Conservation (phyloP, 2,329 filamentous ascomycete genomes). For the Lachnellula subtilissima region DNA sequence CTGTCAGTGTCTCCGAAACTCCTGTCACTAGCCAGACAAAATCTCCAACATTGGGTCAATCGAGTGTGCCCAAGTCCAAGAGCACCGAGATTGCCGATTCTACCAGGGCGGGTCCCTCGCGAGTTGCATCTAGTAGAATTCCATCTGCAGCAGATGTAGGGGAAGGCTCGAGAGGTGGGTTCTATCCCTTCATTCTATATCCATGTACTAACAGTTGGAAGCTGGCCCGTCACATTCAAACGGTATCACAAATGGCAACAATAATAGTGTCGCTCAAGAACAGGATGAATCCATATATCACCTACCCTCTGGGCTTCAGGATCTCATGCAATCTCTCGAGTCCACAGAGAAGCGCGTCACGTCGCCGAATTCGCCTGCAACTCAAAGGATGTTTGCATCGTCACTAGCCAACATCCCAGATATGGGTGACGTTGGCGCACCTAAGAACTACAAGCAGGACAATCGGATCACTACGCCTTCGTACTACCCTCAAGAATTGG, state of each 20-base stretch:
- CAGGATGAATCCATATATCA: slow-evolving; percentile 85
- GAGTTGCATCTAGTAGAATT: slow-evolving; percentile 23
- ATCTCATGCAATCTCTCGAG: slow-evolving; percentile 88
- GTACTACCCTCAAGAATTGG: slow-evolving; percentile 89
- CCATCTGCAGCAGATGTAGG: slow-evolving; percentile 38
- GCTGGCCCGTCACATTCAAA: slow-evolving; percentile 41
- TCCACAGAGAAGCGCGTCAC: slow-evolving; percentile 65
- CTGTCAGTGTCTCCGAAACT: slow-evolving; percentile 35
- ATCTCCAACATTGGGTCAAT: slow-evolving; percentile 45
- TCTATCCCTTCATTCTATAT: slow-evolving; percentile 5
- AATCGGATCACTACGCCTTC: slow-evolving; percentile 72
- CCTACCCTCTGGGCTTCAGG: slow-evolving; percentile 80
- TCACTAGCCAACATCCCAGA: slow-evolving; percentile 74
- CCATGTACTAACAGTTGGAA: slow-evolving; percentile 15
- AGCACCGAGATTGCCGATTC: slow-evolving; percentile 42
- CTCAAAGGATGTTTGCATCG: slow-evolving; percentile 68
- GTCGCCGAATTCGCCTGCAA: slow-evolving; percentile 50
- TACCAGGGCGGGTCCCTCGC: slow-evolving; percentile 21
- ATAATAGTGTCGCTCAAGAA: slow-evolving; percentile 43
- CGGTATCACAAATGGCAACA: slow-evolving; percentile 46
- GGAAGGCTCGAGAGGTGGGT: slow-evolving; percentile 43
- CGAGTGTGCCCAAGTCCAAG: slow-evolving; percentile 42
- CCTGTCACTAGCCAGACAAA: slow-evolving; percentile 40
- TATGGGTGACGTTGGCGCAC: slow-evolving; percentile 70
- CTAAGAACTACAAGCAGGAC: slow-evolving; percentile 78